Evolutionary conservation across 345 rosid genomes (phyloP).

Genomic region (Noccaea bulbosa): DNA sequence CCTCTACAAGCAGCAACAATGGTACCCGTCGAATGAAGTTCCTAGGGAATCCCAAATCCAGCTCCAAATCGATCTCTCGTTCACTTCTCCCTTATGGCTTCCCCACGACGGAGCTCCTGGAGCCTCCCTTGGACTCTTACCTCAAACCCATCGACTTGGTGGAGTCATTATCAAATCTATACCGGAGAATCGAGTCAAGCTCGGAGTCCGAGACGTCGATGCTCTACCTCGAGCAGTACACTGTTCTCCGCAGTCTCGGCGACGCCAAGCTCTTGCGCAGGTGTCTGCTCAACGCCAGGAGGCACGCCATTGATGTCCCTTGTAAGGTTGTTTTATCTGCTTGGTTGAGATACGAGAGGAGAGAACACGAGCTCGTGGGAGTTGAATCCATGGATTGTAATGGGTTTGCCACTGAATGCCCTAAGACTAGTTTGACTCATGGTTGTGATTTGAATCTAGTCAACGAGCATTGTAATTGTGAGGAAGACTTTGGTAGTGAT

Average conservation of each 20-base stretch:
- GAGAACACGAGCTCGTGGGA: constrained; percentile 70
- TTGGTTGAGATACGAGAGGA: constrained; percentile 86
- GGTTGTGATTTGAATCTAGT: constrained; percentile 54
- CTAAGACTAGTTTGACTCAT: constrained; percentile 52
- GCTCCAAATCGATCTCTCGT: constrained; percentile 50
- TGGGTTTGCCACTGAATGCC: constrained; percentile 65
- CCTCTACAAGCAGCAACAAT: constrained; percentile 44
- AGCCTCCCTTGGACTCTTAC: constrained; percentile 72
- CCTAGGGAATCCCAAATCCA: constrained; percentile 47
- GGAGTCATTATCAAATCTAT: constrained; percentile 65
- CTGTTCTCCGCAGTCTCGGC: constrained; percentile 61
- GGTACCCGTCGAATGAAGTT: constrained; percentile 47
- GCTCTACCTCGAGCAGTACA: constrained; percentile 67
- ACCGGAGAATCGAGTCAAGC: constrained; percentile 59
- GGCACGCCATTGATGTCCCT: constrained; percentile 67
- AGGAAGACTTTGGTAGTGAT: constrained; percentile 22
- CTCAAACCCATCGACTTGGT: constrained; percentile 69
- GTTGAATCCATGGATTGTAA: constrained; percentile 60
- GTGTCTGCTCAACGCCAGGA: constrained; percentile 71
- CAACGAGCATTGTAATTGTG: constrained; percentile 53
- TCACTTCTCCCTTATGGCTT: constrained; percentile 65
- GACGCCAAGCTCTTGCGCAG: constrained; percentile 81
- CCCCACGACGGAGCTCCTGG: constrained; percentile 66
- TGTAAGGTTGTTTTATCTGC: constrained; percentile 78
- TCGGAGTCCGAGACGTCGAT: constrained; percentile 48